Conservation (phyloP, 768 basidiomycete species). For the Suillus subluteus region DNA sequence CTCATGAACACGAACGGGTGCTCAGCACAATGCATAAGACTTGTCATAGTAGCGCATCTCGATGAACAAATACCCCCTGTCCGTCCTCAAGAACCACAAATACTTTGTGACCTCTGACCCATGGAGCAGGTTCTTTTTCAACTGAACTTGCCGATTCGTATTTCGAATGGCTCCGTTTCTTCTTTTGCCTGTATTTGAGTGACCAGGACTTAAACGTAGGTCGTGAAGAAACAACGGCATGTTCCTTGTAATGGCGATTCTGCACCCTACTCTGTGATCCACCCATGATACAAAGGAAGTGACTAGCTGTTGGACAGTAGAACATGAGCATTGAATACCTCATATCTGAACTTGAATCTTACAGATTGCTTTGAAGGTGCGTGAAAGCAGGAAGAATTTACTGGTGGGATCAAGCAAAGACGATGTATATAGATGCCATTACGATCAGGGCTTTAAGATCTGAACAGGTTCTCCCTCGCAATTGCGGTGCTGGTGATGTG, state of each 20-base stretch:
- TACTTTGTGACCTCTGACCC: slow-evolving; percentile 32
- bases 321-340: neutral
- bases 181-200: slow-evolving; percentile 5
- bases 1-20: neutral
- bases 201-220: slow-evolving; percentile 4
- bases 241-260: neutral
- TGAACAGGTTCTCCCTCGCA: neutral
- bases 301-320: neutral
- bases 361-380: neutral
- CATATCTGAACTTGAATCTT: too few relatives aligned
- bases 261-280: slow-evolving; percentile 18
- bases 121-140: slow-evolving; percentile 26
- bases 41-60: slow-evolving; percentile 10
- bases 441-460: neutral
- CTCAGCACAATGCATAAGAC: neutral
- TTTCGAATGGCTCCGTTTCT: slow-evolving; percentile 7
- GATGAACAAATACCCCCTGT: slow-evolving; percentile 17
- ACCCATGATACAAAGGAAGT: slow-evolving; percentile 15
- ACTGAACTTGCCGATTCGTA: slow-evolving; percentile 11
- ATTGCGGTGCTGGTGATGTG: neutral
- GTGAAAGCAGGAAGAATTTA: neutral
- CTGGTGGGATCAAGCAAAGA: neutral
- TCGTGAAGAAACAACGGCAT: slow-evolving; percentile 2
- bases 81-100: slow-evolving; percentile 33
- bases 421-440: neutral